Conservation (phyloP, 768 basidiomycete genomes). For the Panellus pusillus region DNA sequence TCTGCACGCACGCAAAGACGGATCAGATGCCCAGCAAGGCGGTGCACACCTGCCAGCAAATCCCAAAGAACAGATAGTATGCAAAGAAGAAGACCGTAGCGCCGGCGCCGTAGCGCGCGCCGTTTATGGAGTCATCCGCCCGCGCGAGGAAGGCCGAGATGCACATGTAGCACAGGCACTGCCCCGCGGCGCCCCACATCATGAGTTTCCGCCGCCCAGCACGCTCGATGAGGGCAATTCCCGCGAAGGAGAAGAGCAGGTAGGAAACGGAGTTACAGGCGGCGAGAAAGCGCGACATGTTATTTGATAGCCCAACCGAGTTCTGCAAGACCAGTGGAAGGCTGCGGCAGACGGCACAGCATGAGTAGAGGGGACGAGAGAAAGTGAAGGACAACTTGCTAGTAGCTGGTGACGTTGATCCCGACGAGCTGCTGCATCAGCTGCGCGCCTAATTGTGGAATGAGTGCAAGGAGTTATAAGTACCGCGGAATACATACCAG, state of each 20-base stretch:
- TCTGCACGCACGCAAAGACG: neutral
- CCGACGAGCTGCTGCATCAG: conserved; percentile 55
- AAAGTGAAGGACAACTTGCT: conserved; percentile 30
- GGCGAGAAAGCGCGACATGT: conserved; percentile 46
- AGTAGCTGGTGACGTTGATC: conserved; percentile 55
- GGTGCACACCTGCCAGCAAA: conserved; percentile 49
- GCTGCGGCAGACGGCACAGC: conserved; percentile 21
- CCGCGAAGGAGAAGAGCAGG: conserved; percentile 47
- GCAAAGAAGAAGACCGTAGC: conserved; percentile 51
- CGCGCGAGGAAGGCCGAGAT: conserved; percentile 44
- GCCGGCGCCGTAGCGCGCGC: conserved; percentile 39
- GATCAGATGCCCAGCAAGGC: neutral
- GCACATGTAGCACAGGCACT: conserved; percentile 46
- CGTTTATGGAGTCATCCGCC: conserved; percentile 30
- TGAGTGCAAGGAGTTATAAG: neutral
- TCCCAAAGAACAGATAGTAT: conserved; percentile 52
- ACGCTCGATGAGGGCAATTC: conserved; percentile 46
- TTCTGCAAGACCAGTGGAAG: conserved; percentile 51
- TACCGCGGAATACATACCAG: conserved; percentile 29
- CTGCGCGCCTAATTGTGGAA: conserved; percentile 37
- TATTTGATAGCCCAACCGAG: conserved; percentile 52
- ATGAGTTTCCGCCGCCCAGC: conserved; percentile 50
- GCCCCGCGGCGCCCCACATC: conserved; percentile 55
- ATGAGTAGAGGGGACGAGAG: neutral
- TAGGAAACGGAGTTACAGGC: conserved; percentile 55